Base-by-base conservation (phyloP, 2,329 filamentous ascomycete genomes). In the Colletotrichum kahawae region DNA sequence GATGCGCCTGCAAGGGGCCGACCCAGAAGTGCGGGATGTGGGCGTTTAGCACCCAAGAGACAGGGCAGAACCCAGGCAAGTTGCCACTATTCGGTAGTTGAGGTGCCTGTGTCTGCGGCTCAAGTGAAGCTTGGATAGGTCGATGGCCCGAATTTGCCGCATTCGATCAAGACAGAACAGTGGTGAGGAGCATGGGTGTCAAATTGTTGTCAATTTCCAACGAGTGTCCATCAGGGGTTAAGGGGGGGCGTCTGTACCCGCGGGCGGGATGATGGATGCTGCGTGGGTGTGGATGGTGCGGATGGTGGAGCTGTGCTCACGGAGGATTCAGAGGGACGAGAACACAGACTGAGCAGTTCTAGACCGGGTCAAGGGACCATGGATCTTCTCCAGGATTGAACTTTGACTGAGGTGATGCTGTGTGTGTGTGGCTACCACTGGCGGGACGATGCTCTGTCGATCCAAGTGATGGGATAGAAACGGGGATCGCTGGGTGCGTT, bases 61-160 rank as follows among this genome's bases (percentile, higher is more conserved):
- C 63, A 59, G 60, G 69, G 36, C 24, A 31, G 16, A 18, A 18
- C 57, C 69, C 43, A 48, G 27, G 51, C 33, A 18, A 68, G 56
- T 51, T 75, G 73, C 21, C 73, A 68, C 21, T 31, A 64, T 38
- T 38, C 64, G 69, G 70, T 64, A 71, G 68, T 73, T 73, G 56
- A 60, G n/a, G n/a, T n/a, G 13, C n/a, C 29, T 21, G 31, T 34
- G 43, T 62, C 64, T 64, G 63, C 57, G 64, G 69, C 64, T 73
- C 57, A 60, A 27, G 31, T 18, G 33, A 67, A 73, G 48, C 34
- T 59, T 38, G 57, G 56, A 27, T 13, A 38, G 34, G 13, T 9
- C 18, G 24, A 29, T 56, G 69, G 68, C 16, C 48, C 34, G 63
- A 63, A 21, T 62, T 38, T 34, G 9, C 62, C 21, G 29, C 16